Base-by-base conservation (phyloP, 257 asterid species). In the Primulina huaijiensis region DNA sequence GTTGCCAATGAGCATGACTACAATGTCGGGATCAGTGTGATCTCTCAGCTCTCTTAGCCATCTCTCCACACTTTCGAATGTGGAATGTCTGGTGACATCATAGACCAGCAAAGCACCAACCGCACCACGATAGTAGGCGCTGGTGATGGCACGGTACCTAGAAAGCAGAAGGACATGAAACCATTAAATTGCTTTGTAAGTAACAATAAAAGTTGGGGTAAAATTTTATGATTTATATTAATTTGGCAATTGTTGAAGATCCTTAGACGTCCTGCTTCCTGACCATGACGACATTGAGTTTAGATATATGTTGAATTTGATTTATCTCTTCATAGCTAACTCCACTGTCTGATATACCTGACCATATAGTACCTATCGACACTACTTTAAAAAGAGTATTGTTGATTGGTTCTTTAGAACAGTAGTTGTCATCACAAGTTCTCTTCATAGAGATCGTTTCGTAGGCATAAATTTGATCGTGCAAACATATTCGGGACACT, bases 71-170 rank as follows among this genome's bases (percentile, higher is more conserved):
- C 52, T 90, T 74, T 88, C 95, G 20, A 88, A 90, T 57, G 97
- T 90, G 35, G 90, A 73, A 84, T 88, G 93, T 40, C 97, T 77
- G 8, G 97, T 90, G 67, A 88, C 95, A 33, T 90, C 97, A 14
- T 82, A 90, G 37, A 90, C 97, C 8, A 90, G 97, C 76, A 90
- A 72, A 58, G 97, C 97, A 30, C 95, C 95, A 7, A 90, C 95
- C 10, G 97, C 97, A 33, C 97, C 95, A 8, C 95, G 90, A 69
- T 90, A 90, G 82, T 90, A 90, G 19, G 97, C 95, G 64, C 97
- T 90, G 64, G 97, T 90, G 78, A 90, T 90, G 71, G 97, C 95
- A 8, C 93, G 93, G 66, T 86, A 90, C 87, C 95, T 90, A 62
- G 72, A 76, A 53, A 67, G 31, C 19, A 59, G 58, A 61, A 19